Percentiles rank a stretch among this genome's conserved stretches.
Evolutionary conservation across 202 grass and related monocot genomes (phyloP).

Genomic region (Musa balbisiana): DNA sequence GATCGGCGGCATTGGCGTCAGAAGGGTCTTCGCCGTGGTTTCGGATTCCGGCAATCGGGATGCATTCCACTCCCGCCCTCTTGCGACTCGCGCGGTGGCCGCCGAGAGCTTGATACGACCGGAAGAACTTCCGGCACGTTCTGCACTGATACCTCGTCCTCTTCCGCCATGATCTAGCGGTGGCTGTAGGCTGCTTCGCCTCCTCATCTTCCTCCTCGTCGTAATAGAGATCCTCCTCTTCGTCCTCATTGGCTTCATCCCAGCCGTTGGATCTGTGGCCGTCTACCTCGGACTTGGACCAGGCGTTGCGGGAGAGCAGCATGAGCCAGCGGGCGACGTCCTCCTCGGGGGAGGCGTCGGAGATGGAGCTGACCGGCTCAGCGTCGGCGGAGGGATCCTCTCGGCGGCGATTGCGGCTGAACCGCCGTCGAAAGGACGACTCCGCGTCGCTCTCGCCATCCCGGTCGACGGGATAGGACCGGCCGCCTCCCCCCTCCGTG

Average conservation of each 20-base stretch:
- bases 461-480: not conserved
- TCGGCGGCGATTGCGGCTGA: not conserved
- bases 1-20: not conserved
- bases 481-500: not conserved
- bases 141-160: constrained; percentile 7
- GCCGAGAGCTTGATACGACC: constrained; percentile 8
- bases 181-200: not conserved
- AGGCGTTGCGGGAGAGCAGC: not conserved
- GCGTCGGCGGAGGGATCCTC: not conserved
- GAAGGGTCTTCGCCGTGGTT: not conserved
- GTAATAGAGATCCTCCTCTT: not conserved
- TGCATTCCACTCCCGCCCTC: constrained; percentile 1
- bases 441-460: not conserved
- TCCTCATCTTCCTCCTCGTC: not conserved
- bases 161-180: not conserved
- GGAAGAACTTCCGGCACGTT: not conserved
- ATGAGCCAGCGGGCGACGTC: not conserved
- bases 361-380: constrained; percentile 8
- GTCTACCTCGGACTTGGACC: not conserved
- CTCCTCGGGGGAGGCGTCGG: not conserved
- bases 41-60: not conserved
- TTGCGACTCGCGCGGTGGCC: constrained; percentile 6
- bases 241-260: not conserved
- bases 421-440: not conserved
- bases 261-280: not conserved